Conservation (phyloP, 257 asterid genomes). For the Coffea eugenioides region DNA sequence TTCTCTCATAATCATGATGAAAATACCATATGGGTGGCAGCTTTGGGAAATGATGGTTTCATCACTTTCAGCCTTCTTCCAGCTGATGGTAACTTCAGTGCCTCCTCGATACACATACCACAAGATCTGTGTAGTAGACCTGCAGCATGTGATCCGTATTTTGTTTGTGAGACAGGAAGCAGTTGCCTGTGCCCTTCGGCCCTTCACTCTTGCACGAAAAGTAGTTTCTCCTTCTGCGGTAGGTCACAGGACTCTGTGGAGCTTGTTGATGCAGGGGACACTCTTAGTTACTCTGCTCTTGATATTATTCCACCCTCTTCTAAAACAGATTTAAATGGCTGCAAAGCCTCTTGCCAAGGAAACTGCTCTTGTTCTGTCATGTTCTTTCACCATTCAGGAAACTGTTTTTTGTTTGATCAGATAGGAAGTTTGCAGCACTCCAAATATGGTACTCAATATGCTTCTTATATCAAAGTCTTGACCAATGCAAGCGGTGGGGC, state of each 20-base stretch:
- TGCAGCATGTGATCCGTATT: slow-evolving; percentile 70
- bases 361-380: slow-evolving; percentile 76
- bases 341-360: slow-evolving; percentile 61
- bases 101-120: slow-evolving; percentile 58
- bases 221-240: slow-evolving; percentile 40
- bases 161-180: slow-evolving; percentile 56
- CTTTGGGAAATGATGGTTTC: slow-evolving; percentile 57
- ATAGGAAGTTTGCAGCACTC: slow-evolving; percentile 58
- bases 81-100: slow-evolving; percentile 25
- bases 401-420: slow-evolving; percentile 64
- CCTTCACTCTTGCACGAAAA: slow-evolving; percentile 57
- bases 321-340: slow-evolving; percentile 55
- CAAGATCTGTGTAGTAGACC: slow-evolving; percentile 67
- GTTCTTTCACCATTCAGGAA: slow-evolving; percentile 68
- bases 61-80: slow-evolving; percentile 58
- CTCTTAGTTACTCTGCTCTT: slow-evolving; percentile 57
- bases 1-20: slow-evolving; percentile 36
- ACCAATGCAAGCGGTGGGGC: slow-evolving; percentile 20
- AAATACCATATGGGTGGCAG: slow-evolving; percentile 70
- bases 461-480: slow-evolving; percentile 44
- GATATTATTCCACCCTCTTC: slow-evolving; percentile 50
- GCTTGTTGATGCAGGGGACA: slow-evolving; percentile 69
- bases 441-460: slow-evolving; percentile 30
- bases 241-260: slow-evolving; percentile 30
- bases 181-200: slow-evolving; percentile 66